Percentiles rank a stretch among this genome's conserved stretches.
Conservation (phyloP, 140 eudicot species). For the Senecio squalidus region DNA sequence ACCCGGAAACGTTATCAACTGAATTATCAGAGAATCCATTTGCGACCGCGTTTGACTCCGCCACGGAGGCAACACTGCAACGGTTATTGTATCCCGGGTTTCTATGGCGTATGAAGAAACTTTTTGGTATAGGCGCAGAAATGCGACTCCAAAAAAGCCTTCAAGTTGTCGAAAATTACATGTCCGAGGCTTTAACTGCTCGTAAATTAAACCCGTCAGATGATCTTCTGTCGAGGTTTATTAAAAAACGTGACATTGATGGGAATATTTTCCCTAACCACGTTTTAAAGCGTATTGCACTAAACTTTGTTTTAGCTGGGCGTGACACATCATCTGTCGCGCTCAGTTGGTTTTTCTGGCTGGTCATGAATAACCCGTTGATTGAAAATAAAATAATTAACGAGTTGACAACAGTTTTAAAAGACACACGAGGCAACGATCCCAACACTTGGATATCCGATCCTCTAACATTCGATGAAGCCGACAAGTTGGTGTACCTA, state of each 20-base stretch:
- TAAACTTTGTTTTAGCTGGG: constrained; percentile 75
- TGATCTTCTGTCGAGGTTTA: constrained; percentile 65
- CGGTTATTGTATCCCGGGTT: constrained; percentile 66
- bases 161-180: constrained; percentile 54
- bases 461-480: constrained; percentile 64
- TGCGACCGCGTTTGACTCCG: constrained; percentile 65
- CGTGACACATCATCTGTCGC: constrained; percentile 81
- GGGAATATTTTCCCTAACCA: constrained; percentile 42
- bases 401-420: constrained; percentile 40
- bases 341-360: constrained; percentile 69
- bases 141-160: constrained; percentile 42
- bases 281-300: constrained; percentile 71
- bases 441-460: constrained; percentile 40
- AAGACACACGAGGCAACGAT: constrained; percentile 60
- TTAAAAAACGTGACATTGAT: constrained; percentile 46
- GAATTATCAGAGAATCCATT: constrained; percentile 65
- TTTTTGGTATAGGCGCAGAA: constrained; percentile 49
- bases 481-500: constrained; percentile 52
- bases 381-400: constrained; percentile 45
- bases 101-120: constrained; percentile 61
- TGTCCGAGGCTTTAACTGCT: constrained; percentile 58
- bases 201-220: constrained; percentile 56
- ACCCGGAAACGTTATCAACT: constrained; percentile 64
- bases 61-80: constrained; percentile 72
- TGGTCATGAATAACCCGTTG: constrained; percentile 50